Evolutionary conservation across 768 basidiomycete genomes (phyloP).

Genomic region (Suillus occidentalis): DNA sequence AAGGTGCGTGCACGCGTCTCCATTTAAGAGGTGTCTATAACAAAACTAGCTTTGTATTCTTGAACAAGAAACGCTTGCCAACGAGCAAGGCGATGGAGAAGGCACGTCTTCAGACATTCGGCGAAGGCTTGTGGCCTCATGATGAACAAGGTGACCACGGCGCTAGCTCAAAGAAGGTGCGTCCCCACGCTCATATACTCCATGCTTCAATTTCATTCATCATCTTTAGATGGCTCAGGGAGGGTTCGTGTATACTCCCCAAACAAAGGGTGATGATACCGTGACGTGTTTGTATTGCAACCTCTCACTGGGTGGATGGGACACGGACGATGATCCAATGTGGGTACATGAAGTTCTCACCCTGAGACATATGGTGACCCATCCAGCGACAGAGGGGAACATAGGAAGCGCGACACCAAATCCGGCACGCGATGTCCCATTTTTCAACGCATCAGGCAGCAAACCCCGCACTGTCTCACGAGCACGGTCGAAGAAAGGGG

Average conservation of each 20-base stretch:
- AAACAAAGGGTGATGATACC: conserved; percentile 68
- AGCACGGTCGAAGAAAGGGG: conserved; percentile 11
- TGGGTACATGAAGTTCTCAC: conserved; percentile 41
- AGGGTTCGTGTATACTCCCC: conserved; percentile 82
- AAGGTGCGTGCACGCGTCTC: conserved; percentile 41
- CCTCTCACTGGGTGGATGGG: conserved; percentile 82
- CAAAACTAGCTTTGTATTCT: conserved; percentile 53
- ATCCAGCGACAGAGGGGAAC: conserved; percentile 59
- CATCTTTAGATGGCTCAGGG: conserved; percentile 77
- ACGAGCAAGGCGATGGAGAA: conserved; percentile 68
- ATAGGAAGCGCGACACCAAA: conserved; percentile 63
- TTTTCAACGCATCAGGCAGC: conserved; percentile 34
- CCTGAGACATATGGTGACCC: conserved; percentile 7
- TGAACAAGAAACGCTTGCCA: conserved; percentile 63
- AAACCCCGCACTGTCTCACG: conserved; percentile 24
- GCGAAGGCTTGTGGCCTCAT: conserved; percentile 77
- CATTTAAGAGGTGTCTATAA: neutral
- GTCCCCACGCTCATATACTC: neutral
- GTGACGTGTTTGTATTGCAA: conserved; percentile 87
- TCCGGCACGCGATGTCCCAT: conserved; percentile 42
- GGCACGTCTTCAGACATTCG: conserved; percentile 69
- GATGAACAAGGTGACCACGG: conserved; percentile 60
- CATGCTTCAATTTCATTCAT: conserved; percentile 1
- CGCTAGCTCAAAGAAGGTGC: conserved; percentile 71
- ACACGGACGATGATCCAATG: conserved; percentile 83